A percentile compares a stretch with the other conserved stretches of the same genome.
phyloP scores from a whole-genome alignment of 2,329 filamentous ascomycete species.

The Trichoderma hamatum region DNA sequence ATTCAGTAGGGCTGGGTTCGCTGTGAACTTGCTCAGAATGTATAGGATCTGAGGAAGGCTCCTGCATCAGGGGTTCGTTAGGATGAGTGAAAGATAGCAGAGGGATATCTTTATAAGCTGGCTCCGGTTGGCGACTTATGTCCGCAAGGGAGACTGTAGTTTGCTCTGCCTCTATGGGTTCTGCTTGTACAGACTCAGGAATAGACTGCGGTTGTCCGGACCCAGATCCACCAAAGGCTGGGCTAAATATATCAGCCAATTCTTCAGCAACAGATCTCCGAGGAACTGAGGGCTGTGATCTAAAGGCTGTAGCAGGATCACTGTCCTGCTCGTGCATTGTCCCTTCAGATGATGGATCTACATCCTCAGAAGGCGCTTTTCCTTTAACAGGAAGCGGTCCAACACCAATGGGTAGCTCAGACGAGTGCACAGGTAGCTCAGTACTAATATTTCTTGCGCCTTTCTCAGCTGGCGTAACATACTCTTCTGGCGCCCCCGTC shows the following conservation, averaged over 20 bases:
- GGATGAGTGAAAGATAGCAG: constrained; percentile 32
- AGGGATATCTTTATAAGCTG: constrained; percentile 31
- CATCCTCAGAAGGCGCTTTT: background rate
- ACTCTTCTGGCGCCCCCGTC: background rate
- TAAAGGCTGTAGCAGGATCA: background rate
- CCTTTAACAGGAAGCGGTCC: background rate
- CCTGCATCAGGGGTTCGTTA: constrained; percentile 30
- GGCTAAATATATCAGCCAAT: constrained; percentile 7
- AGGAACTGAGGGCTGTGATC: background rate
- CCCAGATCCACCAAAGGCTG: background rate
- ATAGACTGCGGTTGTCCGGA: background rate
- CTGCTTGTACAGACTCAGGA: background rate
- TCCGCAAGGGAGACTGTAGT: constrained; percentile 45
- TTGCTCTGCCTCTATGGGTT: constrained; percentile 28
- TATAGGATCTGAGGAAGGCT: constrained; percentile 31
- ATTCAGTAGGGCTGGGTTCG: constrained; percentile 33
- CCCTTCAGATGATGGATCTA: background rate
- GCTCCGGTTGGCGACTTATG: constrained; percentile 39
- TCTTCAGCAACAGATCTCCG: background rate
- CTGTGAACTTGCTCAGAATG: constrained; percentile 35
- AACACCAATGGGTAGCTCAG: background rate
- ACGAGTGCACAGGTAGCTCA: constrained; percentile 10
- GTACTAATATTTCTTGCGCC: background rate
- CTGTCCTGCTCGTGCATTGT: background rate
- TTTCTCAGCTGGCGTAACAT: background rate